These are phyloP conservation scores for Gnaphalium uliginosum DNA, from an alignment of 129 eudicot genomes.

Conservation along the genomic window DNA sequence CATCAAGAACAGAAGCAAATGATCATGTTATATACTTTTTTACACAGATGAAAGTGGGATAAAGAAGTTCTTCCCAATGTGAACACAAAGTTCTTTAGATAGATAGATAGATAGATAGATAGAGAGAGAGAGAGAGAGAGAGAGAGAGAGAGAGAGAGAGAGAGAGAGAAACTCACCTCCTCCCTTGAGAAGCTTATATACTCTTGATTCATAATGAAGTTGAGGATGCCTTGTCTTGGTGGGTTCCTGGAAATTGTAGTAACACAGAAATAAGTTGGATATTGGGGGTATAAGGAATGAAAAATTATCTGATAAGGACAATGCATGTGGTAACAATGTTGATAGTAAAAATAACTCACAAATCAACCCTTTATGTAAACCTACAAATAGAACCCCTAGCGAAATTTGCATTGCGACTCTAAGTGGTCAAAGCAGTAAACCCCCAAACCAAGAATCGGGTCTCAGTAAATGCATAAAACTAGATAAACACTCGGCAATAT, in stretches of 20 bases:
- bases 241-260: constrained; percentile 55
- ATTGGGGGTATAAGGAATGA: neutral
- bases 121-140: constrained; percentile 2
- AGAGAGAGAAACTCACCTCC: constrained; percentile 63
- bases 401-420: neutral
- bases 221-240: constrained; percentile 84
- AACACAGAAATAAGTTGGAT: neutral
- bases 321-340: constrained; percentile 9
- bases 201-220: constrained; percentile 78
- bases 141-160: neutral
- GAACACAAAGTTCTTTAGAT: neutral
- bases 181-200: constrained; percentile 79
- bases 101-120: no score
- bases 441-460: no score
- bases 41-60: neutral
- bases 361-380: neutral
- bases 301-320: neutral
- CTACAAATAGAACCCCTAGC: neutral
- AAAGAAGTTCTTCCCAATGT: neutral
- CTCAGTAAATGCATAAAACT: neutral
- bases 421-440: no score
- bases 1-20: constrained; percentile 28
- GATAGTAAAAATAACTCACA: constrained; percentile 5
- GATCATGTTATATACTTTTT: constrained; percentile 6
- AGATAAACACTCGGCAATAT: neutral